Evolutionary conservation across 2,329 filamentous ascomycete genomes (phyloP).

Genomic region (Diaporthe aspalathi): DNA sequence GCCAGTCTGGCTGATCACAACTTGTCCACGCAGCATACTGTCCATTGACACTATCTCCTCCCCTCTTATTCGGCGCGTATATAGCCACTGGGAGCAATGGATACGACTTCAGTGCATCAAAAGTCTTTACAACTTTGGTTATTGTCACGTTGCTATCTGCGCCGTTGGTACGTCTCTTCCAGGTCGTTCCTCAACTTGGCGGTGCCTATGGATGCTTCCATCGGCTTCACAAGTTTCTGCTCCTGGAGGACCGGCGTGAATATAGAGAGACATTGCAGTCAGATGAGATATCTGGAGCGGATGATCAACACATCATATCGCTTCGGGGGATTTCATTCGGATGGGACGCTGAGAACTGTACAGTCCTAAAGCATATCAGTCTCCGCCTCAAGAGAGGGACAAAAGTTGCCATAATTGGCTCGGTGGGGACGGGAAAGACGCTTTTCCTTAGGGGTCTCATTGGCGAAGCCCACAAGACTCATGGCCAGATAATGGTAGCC

Average conservation of each 20-base stretch:
- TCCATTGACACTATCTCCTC: conserved; percentile 39
- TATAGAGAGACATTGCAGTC: conserved; percentile 20
- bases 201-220: conserved; percentile 40
- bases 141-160: conserved; percentile 40
- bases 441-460: conserved; percentile 43
- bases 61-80: conserved; percentile 40
- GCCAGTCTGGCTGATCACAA: background rate
- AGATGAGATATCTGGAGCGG: background rate
- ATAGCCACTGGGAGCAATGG: conserved; percentile 37
- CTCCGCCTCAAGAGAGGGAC: conserved; percentile 39
- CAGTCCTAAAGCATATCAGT: conserved; percentile 41
- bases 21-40: conserved; percentile 36
- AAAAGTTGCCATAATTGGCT: conserved; percentile 43
- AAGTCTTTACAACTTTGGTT: conserved; percentile 41
- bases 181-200: conserved; percentile 38
- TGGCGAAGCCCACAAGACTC: conserved; percentile 38
- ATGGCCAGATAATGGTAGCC: conserved; percentile 17
- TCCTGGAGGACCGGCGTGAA: conserved; percentile 37
- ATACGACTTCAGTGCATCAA: conserved; percentile 35
- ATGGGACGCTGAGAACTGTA: conserved; percentile 27
- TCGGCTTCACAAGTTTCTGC: conserved; percentile 40
- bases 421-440: conserved; percentile 46
- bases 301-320: background rate
- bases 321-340: background rate
- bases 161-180: conserved; percentile 39